Base-by-base conservation (phyloP, 1,139 yeast species). In the Starmera stellimalicola region DNA sequence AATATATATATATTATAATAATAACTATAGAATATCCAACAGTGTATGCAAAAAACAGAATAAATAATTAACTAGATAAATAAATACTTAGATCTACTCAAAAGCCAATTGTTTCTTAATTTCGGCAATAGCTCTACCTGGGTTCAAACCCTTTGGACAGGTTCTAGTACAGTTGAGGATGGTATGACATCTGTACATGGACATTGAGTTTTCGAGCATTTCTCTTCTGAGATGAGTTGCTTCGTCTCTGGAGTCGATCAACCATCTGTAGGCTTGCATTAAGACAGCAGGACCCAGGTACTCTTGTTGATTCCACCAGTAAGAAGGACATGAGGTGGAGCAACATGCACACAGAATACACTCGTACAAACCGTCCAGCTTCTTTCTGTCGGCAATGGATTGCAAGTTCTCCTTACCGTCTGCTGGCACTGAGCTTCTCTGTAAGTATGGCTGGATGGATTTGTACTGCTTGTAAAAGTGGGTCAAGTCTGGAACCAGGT, bases 251-350 rank as follows among this genome's bases (percentile, higher is more conserved):
- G 95, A 81, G 63, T 91, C 99, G 45, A 87, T 77, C 71, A 91
- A 78, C 98, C 98, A 91, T 70, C 98, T 79, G 73, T 79, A 91
- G 38, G 97, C 96, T 70, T 91, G 98, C 96, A 91, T 84, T 62
- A 91, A 74, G 39, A 91, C 97, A 19, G 97, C 97, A 24, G 98
- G 97, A 38, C 98, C 98, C 53, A 93, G 70, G 66, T 93, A 93
- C 69, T 93, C 94, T 64, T 88, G 95, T 66, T 87, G 95, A 68
- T 93, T 93, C 99, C 99, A 93, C 98, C 99, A 93, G 73, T 93
- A 93, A 7, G 97, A 87, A 35, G 99, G 98, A 70, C 99, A 91
- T 23, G 98, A 77, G 33, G 99, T 93, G 26, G 97, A 88, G 65
- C 98, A 91, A 67, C 98, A 91, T 18, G 98, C 98, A 70, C 98